phyloP scores from a whole-genome alignment of 306 rosid species.

The Medicago lupulina region DNA sequence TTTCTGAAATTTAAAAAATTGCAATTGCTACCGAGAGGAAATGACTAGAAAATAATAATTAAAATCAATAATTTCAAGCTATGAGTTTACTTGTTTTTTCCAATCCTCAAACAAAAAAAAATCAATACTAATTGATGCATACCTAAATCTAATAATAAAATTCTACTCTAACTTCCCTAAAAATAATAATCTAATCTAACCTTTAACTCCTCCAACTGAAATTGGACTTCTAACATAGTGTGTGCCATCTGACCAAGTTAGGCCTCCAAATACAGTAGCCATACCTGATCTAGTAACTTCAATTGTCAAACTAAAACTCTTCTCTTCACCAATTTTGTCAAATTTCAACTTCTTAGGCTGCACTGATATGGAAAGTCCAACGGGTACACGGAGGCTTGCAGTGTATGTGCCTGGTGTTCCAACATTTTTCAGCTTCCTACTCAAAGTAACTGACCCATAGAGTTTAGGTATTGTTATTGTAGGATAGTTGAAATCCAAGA shows the following conservation, averaged over 20 bases:
- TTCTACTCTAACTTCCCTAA: too few species aligned
- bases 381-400: slow-evolving; percentile 44
- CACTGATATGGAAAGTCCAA: slow-evolving; percentile 53
- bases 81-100: background rate
- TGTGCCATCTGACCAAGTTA: slow-evolving; percentile 67
- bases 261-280: slow-evolving; percentile 48
- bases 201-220: slow-evolving; percentile 45
- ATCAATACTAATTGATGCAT: too few species aligned
- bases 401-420: slow-evolving; percentile 61
- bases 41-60: background rate
- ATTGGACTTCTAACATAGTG: slow-evolving; percentile 71
- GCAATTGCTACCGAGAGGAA: too few species aligned
- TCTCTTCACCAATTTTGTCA: slow-evolving; percentile 56
- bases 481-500: slow-evolving; percentile 76
- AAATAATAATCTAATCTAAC: slow-evolving; percentile 8
- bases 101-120: background rate
- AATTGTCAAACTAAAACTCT: slow-evolving; percentile 57
- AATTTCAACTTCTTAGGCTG: slow-evolving; percentile 57
- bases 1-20: too few species aligned
- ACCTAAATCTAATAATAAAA: too few species aligned
- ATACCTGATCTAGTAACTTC: slow-evolving; percentile 35
- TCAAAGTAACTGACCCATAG: slow-evolving; percentile 49
- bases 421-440: slow-evolving; percentile 67
- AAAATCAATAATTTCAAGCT: background rate
- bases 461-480: slow-evolving; percentile 59